These are phyloP conservation scores for Dianthus caryophyllus DNA, from an alignment of 148 eudicot species.

Conservation along the genomic window DNA sequence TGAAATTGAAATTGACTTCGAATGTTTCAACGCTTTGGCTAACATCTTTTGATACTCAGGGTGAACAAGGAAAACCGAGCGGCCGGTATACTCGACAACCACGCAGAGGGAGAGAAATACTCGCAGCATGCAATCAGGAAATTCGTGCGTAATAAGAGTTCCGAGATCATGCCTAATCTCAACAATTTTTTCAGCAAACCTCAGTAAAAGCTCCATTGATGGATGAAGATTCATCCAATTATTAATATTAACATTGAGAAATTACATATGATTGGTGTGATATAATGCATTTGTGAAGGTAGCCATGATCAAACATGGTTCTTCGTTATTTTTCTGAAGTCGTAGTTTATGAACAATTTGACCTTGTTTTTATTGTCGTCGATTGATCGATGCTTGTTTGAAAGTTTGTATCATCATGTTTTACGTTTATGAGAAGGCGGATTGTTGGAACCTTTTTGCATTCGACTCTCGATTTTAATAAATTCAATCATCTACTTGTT, in stretches of 20 bases:
- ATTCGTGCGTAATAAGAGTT: slow-evolving; percentile 60
- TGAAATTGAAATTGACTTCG: too few relatives aligned
- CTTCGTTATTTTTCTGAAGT: slow-evolving; percentile 10
- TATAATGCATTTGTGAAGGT: neutral
- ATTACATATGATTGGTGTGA: slow-evolving; percentile 1
- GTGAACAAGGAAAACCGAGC: slow-evolving; percentile 78
- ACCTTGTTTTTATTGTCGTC: slow-evolving; percentile 4
- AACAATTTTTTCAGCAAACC: slow-evolving; percentile 71
- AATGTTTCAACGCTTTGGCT: neutral
- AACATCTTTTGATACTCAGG: slow-evolving; percentile 30
- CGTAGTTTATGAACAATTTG: neutral
- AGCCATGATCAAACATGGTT: slow-evolving; percentile 11
- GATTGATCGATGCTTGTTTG: neutral
- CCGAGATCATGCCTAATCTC: slow-evolving; percentile 78
- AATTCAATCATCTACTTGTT: neutral
- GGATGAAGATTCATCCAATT: slow-evolving; percentile 4
- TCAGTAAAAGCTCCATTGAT: slow-evolving; percentile 29
- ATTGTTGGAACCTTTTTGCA: neutral
- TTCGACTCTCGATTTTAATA: neutral
- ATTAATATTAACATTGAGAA: neutral
- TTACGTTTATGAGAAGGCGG: slow-evolving; percentile 1
- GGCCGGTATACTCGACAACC: slow-evolving; percentile 74
- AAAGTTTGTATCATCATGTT: neutral
- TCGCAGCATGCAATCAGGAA: slow-evolving; percentile 55
- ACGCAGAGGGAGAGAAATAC: slow-evolving; percentile 67